Conservation (phyloP, 805 yeast genomes). For the Priceomyces fermenticarens region DNA sequence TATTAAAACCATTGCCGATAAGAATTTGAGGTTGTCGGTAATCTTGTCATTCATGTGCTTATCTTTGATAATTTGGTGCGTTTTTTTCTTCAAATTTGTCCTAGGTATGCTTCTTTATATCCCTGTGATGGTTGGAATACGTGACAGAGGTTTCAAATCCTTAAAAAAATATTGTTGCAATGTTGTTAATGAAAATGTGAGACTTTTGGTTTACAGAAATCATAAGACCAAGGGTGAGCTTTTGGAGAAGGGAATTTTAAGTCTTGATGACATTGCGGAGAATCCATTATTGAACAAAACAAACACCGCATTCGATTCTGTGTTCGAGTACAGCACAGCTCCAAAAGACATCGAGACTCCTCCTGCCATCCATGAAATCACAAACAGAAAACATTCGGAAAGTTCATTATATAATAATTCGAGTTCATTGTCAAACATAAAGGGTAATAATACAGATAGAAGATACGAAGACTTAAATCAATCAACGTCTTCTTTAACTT, state of each 20-base stretch:
- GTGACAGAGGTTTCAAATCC: conserved; percentile 36
- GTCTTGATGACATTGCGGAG: conserved; percentile 18
- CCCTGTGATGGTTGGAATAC: conserved; percentile 48
- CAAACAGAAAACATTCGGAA: too few species aligned
- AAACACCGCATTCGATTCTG: conserved; percentile 10
- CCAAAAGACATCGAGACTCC: conserved; percentile 3
- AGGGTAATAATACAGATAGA: too few species aligned
- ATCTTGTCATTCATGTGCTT: conserved; percentile 72
- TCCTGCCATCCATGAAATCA: conserved; percentile 2
- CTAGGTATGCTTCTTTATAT: conserved; percentile 52
- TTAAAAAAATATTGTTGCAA: conserved; percentile 62
- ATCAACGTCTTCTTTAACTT: neutral
- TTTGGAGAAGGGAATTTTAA: conserved; percentile 26
- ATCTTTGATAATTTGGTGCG: conserved; percentile 70
- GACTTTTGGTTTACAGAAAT: conserved; percentile 44
- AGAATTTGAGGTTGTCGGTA: conserved; percentile 65
- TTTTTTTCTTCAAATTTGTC: conserved; percentile 56
- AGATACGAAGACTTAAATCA: neutral
- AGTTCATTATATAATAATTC: too few species aligned
- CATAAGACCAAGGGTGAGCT: conserved; percentile 35
- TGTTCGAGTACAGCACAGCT: conserved; percentile 2
- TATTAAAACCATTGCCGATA: conserved; percentile 55
- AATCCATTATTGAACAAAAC: conserved; percentile 24
- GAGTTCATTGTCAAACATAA: too few species aligned
- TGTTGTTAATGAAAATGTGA: conserved; percentile 56